A percentile compares a stretch with the other conserved stretches of the same genome.
Evolutionary conservation across 129 eudicot genomes (phyloP).

Genomic region (Kitagawia praeruptora): DNA sequence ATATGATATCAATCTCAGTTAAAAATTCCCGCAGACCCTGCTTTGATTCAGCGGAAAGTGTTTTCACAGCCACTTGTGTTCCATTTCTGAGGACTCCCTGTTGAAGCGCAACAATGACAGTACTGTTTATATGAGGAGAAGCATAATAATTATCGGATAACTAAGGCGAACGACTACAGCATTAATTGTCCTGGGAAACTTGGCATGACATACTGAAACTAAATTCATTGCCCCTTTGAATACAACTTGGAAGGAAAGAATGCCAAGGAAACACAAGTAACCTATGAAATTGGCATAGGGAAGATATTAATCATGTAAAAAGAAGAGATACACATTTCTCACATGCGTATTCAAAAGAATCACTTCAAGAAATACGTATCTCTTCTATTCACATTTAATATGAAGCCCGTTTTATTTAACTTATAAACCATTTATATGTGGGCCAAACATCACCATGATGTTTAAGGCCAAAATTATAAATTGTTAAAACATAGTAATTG

Average conservation of each 20-base stretch:
- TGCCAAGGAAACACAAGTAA: neutral
- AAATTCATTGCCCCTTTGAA: neutral
- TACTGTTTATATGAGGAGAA: neutral
- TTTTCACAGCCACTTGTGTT: constrained; percentile 67
- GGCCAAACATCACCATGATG: too few species aligned
- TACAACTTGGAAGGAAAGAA: neutral
- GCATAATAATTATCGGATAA: neutral
- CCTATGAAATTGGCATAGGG: too few species aligned
- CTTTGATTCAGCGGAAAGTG: constrained; percentile 76
- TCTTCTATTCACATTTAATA: too few species aligned
- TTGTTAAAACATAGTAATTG: too few species aligned
- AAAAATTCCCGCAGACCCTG: constrained; percentile 83
- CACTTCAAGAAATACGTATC: too few species aligned
- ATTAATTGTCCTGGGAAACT: neutral
- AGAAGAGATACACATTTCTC: neutral
- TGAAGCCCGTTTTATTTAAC: too few species aligned
- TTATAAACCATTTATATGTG: too few species aligned
- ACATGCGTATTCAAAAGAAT: neutral
- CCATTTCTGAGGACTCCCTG: constrained; percentile 79
- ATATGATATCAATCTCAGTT: constrained; percentile 66
- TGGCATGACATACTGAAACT: neutral
- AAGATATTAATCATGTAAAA: too few species aligned
- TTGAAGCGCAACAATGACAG: neutral
- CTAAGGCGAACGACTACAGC: neutral
- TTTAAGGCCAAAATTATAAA: too few species aligned